Conservation (phyloP, 148 eudicot species). For the Cornus suecica region DNA sequence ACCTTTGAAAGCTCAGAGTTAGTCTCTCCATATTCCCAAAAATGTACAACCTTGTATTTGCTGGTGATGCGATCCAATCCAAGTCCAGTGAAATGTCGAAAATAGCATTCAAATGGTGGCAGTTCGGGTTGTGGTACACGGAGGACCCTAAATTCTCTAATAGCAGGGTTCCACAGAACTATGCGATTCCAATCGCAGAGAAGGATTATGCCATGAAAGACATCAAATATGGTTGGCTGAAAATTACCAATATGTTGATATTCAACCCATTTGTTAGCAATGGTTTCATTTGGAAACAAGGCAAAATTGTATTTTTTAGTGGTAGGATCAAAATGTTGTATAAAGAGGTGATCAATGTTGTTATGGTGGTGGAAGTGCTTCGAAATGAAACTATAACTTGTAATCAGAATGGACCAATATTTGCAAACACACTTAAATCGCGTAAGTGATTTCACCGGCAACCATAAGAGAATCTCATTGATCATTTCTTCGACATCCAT, state of each 20-base stretch:
- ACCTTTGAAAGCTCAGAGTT: no score
- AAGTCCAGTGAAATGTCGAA: not conserved
- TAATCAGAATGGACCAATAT: slow-evolving; percentile 2
- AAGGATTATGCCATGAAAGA: not conserved
- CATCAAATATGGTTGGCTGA: not conserved
- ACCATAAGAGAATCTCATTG: not conserved
- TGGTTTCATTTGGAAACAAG: not conserved
- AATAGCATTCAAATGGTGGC: no score
- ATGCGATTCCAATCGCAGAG: not conserved
- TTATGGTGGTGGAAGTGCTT: not conserved
- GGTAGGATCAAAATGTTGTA: not conserved
- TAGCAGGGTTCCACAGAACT: not conserved
- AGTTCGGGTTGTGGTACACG: not conserved
- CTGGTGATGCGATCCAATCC: not conserved
- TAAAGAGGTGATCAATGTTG: not conserved
- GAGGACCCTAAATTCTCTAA: not conserved
- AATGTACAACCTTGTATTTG: not conserved
- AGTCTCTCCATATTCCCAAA: not conserved
- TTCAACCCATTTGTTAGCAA: not conserved
- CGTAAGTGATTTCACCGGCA: slow-evolving; percentile 5
- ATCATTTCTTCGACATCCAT: no score
- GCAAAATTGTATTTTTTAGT: not conserved
- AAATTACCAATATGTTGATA: not conserved
- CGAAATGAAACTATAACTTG: not conserved
- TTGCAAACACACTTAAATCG: slow-evolving; percentile 7